Evolutionary conservation across 768 basidiomycete genomes (phyloP).

Genomic region (Gyrodon lividus): DNA sequence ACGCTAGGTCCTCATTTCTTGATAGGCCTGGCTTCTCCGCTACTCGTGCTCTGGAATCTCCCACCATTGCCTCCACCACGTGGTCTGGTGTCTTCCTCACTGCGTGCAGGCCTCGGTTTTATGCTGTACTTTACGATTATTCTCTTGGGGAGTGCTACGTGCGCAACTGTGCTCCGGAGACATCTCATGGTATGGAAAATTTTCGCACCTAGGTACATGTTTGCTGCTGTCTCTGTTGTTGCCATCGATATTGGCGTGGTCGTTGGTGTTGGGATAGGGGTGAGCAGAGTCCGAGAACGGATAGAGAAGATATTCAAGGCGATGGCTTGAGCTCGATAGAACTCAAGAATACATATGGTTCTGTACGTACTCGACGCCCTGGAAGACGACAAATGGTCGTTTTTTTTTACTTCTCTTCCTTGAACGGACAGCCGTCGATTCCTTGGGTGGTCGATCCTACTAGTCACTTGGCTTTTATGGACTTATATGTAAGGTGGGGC

Average conservation of each 20-base stretch:
- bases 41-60: constrained; percentile 83
- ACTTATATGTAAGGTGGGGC: neutral
- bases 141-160: constrained; percentile 66
- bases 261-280: constrained; percentile 23
- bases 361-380: neutral
- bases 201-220: constrained; percentile 94
- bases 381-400: too few relatives aligned
- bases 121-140: constrained; percentile 67
- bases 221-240: constrained; percentile 61
- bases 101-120: constrained; percentile 60
- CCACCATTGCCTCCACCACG: constrained; percentile 48
- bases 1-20: constrained; percentile 73
- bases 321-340: constrained; percentile 11
- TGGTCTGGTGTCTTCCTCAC: constrained; percentile 35
- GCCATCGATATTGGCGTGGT: constrained; percentile 62
- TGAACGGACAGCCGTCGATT: too few relatives aligned
- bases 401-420: too few relatives aligned
- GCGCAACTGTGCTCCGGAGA: constrained; percentile 72
- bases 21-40: constrained; percentile 61
- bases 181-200: constrained; percentile 99
- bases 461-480: neutral
- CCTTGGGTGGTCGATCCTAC: too few relatives aligned
- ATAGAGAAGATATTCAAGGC: constrained; percentile 23
- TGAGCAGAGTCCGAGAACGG: constrained; percentile 18
- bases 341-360: neutral